phyloP scores from a whole-genome alignment of 2,329 filamentous ascomycete genomes.

The Fusarium oligoseptatum region DNA sequence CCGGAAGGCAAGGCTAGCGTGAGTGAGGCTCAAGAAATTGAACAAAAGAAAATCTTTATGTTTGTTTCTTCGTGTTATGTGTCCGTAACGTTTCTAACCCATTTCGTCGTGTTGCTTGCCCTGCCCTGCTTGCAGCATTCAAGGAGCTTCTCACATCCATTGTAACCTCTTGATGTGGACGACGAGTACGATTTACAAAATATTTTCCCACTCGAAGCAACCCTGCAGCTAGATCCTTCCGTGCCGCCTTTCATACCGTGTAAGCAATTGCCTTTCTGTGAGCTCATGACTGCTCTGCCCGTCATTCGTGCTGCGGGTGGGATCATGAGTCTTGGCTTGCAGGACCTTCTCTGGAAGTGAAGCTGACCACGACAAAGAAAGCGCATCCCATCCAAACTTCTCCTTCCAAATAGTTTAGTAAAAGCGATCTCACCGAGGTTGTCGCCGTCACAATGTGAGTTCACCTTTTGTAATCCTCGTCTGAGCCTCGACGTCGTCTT shows the following conservation, averaged over 20 bases:
- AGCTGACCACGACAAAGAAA: constrained; percentile 38
- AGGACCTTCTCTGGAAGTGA: constrained; percentile 1
- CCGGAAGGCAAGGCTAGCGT: constrained; percentile 5
- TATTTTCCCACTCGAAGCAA: constrained; percentile 14
- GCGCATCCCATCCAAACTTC: constrained; percentile 14
- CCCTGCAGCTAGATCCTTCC: constrained; percentile 25
- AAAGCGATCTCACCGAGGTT: constrained; percentile 5
- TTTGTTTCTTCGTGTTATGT: neutral
- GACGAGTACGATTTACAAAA: constrained; percentile 29
- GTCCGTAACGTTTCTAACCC: constrained; percentile 2
- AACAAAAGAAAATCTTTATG: constrained; percentile 1
- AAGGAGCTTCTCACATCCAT: constrained; percentile 24
- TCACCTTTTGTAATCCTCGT: neutral
- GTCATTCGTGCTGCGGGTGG: neutral
- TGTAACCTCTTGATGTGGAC: constrained; percentile 19
- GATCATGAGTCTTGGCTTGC: neutral
- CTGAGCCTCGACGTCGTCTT: neutral
- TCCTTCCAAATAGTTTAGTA: constrained; percentile 8
- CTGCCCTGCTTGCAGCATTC: constrained; percentile 29
- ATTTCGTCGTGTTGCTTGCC: constrained; percentile 8
- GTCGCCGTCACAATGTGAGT: constrained; percentile 39
- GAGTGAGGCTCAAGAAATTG: constrained; percentile 7
- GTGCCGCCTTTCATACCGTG: constrained; percentile 11
- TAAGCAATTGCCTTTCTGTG: constrained; percentile 26
- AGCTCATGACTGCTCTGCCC: neutral